Conservation (phyloP, 139 green algal species). For the Picochlorum sp. region DNA sequence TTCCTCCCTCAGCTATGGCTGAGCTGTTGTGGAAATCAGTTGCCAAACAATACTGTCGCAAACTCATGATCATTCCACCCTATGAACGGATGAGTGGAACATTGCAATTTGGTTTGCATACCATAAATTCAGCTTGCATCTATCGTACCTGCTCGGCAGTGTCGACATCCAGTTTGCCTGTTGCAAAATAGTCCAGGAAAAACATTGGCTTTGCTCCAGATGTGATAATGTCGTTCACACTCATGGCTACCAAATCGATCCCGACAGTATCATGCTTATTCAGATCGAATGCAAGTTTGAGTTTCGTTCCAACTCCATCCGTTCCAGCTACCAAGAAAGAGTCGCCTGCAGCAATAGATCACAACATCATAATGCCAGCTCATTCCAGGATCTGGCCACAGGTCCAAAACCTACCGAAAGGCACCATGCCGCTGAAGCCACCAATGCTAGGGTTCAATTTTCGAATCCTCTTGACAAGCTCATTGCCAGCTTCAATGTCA, state of each 20-base stretch:
- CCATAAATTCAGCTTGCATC: background rate
- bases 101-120: conserved; percentile 13
- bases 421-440: conserved; percentile 90
- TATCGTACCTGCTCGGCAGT: conserved; percentile 67
- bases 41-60: background rate
- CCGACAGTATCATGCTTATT: conserved; percentile 93
- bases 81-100: conserved; percentile 4
- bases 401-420: conserved; percentile 63
- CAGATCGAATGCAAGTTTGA: conserved; percentile 96
- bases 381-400: background rate
- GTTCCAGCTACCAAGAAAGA: conserved; percentile 91
- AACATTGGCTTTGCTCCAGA: conserved; percentile 91
- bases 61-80: conserved; percentile 1
- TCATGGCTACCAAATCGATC: conserved; percentile 97
- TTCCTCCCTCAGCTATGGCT: conserved; percentile 18
- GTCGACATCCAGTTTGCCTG: conserved; percentile 86
- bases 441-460: conserved; percentile 89
- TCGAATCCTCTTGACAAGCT: conserved; percentile 89
- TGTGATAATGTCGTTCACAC: conserved; percentile 95
- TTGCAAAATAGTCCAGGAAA: conserved; percentile 98
- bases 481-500: conserved; percentile 93
- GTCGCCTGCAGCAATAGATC: conserved; percentile 52
- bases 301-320: conserved; percentile 96
- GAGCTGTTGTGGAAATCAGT: conserved; percentile 22
- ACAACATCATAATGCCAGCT: background rate